phyloP scores from a whole-genome alignment of 768 basidiomycete species.

The Nevesoporus exiguus region DNA sequence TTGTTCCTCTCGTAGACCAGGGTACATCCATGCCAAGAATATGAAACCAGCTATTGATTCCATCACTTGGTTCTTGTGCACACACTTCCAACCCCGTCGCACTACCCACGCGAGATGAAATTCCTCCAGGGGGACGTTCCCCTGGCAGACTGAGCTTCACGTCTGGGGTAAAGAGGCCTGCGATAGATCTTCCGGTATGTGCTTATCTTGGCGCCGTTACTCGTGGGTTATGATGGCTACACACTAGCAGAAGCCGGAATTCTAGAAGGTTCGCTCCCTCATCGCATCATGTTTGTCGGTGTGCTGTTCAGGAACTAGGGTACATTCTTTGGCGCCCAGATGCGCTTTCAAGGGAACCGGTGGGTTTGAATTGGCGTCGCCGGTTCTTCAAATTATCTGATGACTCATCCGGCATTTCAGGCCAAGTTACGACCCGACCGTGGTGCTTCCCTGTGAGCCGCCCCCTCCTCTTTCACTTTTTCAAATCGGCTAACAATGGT shows the following conservation, averaged over 20 bases:
- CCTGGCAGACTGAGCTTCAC: conserved; percentile 8
- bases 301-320: conserved; percentile 29
- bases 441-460: background rate
- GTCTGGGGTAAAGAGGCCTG: conserved; percentile 15
- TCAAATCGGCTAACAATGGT: background rate
- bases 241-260: conserved; percentile 14
- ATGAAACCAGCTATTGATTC: too few relatives aligned
- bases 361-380: conserved; percentile 6
- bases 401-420: conserved; percentile 6
- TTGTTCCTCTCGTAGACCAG: background rate
- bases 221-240: conserved; percentile 9
- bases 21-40: background rate
- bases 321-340: conserved; percentile 14
- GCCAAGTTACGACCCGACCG: conserved; percentile 4
- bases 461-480: background rate
- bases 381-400: background rate
- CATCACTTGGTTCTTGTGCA: background rate
- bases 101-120: conserved; percentile 8
- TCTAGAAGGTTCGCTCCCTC: conserved; percentile 9
- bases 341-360: conserved; percentile 5
- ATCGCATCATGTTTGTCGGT: conserved; percentile 11
- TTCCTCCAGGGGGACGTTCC: background rate
- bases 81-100: background rate
- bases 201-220: conserved; percentile 18
- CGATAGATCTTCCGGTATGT: background rate